Base-by-base conservation (phyloP, 345 rosid genomes). In the Citrus mangshanensis region DNA sequence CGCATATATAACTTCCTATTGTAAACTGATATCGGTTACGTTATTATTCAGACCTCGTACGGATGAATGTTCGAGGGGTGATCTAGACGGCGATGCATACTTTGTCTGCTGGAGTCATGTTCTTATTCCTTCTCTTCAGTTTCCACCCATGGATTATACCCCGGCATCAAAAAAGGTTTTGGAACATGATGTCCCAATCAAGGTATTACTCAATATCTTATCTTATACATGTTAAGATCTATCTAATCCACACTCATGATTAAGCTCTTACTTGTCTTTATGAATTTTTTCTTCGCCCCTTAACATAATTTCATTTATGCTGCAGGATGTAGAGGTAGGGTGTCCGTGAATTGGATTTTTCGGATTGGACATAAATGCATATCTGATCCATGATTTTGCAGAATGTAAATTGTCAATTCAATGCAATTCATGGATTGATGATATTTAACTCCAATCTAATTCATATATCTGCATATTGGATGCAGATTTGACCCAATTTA, bases 1-100 rank as follows among this genome's bases (percentile, higher is more conserved):
- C 5, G 22, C 18, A 27, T 62, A 3, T 3, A 46, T 42, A 27
- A 25, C 10, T 7, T 5, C 4, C 1, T 24, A 25, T 42, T 42
- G 34, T 14, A 25, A 24, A 76, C 73, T 77, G 32, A 80, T 49
- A 34, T 21, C 35, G 13, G 38, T 74, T 27, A 2, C 77, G 9
- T 74, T 25, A 7, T 40, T 25, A 35, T 22, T 30, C 14, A 88
- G 89, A 68, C 89, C 88, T 37, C 91, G 86, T 73, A 83, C 88
- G 24, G 81, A 85, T 71, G 89, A 88, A 72, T 88, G 91, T 55
- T 84, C 88, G 1, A 89, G 89, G 70, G 84, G 91, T 81, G 91
- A 86, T 65, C 73, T 86, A 38, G 89, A 88, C 35, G 91, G 91
- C 19, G 91, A 88, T 37, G 63, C 80, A 27, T 88, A 85, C 56